Evolutionary conservation across 2,329 filamentous ascomycete genomes (phyloP).

Genomic region (Hypocrella siamensis): DNA sequence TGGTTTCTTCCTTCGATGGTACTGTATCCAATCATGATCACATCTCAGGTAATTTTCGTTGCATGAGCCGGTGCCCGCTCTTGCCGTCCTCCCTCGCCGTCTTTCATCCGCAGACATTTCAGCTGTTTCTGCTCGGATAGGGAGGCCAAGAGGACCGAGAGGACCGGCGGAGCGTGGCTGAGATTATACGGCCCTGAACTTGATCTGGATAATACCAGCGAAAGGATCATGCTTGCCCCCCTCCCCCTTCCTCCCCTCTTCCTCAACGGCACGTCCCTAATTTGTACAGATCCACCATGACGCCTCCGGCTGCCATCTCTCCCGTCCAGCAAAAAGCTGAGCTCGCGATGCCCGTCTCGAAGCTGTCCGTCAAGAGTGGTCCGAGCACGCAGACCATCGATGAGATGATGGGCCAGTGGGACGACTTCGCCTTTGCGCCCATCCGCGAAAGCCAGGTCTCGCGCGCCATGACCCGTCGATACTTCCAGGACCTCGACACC

Average conservation of each 20-base stretch:
- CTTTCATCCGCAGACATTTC: neutral
- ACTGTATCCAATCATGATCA: conserved; percentile 20
- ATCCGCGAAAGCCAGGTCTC: conserved; percentile 89
- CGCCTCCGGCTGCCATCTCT: conserved; percentile 58
- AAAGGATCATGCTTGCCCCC: conserved; percentile 83
- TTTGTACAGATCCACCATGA: conserved; percentile 41
- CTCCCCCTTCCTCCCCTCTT: conserved; percentile 13
- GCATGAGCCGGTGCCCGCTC: conserved; percentile 48
- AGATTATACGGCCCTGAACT: conserved; percentile 89
- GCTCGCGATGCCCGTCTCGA: conserved; percentile 27
- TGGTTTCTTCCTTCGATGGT: conserved; percentile 19
- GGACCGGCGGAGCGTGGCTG: conserved; percentile 26
- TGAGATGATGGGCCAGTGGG: conserved; percentile 63
- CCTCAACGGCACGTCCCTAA: conserved; percentile 11
- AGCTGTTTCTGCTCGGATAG: neutral
- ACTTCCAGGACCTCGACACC: conserved; percentile 77
- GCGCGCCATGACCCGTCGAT: conserved; percentile 83
- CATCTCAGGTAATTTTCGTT: conserved; percentile 28
- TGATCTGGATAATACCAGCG: conserved; percentile 99
- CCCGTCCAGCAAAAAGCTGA: conserved; percentile 33
- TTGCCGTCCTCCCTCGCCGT: conserved; percentile 3
- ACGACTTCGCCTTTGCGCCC: conserved; percentile 64
- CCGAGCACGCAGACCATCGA: conserved; percentile 34
- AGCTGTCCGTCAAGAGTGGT: conserved; percentile 18
- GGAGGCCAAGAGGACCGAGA: neutral